phyloP scores from a whole-genome alignment of 2,329 filamentous ascomycete genomes.

The Nigrospora sphaerica region DNA sequence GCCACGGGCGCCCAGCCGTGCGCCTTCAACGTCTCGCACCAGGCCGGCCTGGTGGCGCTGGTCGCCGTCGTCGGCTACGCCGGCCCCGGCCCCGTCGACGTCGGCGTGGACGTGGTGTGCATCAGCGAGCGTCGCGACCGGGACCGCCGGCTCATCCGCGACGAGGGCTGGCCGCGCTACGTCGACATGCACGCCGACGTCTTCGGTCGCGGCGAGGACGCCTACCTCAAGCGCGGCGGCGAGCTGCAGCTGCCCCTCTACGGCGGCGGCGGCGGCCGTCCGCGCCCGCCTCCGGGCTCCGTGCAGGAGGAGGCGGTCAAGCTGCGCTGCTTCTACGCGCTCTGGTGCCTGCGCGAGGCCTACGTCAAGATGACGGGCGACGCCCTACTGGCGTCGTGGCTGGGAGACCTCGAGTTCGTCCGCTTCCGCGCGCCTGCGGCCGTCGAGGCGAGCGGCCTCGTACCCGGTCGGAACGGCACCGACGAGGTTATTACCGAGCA shows the following conservation, averaged over 20 bases:
- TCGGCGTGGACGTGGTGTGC: constrained; percentile 73
- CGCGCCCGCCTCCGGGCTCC: constrained; percentile 10
- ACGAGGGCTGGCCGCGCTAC: constrained; percentile 55
- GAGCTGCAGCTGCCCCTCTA: constrained; percentile 14
- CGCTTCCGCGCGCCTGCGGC: constrained; percentile 49
- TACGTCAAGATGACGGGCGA: constrained; percentile 81
- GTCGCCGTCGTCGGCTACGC: constrained; percentile 41
- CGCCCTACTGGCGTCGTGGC: constrained; percentile 66
- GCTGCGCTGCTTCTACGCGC: constrained; percentile 65
- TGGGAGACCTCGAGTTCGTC: constrained; percentile 62
- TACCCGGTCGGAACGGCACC: constrained; percentile 24
- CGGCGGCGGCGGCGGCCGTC: constrained; percentile 15
- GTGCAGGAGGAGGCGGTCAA: constrained; percentile 37
- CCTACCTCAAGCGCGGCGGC: constrained; percentile 47
- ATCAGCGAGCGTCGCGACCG: constrained; percentile 60
- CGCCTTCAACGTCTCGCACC: constrained; percentile 73
- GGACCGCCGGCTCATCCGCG: constrained; percentile 48
- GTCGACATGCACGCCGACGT: constrained; percentile 68
- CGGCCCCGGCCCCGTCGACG: constrained; percentile 28
- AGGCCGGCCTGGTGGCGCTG: constrained; percentile 66
- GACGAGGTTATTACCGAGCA: constrained; percentile 24
- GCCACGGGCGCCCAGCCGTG: constrained; percentile 38
- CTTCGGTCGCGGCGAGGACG: constrained; percentile 55
- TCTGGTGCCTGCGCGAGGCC: constrained; percentile 74
- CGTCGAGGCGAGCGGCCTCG: constrained; percentile 11